Evolutionary conservation across 345 rosid genomes (phyloP), one percentile per base, ranked within the genome.

Genomic region (Stellera chamaejasme): DNA sequence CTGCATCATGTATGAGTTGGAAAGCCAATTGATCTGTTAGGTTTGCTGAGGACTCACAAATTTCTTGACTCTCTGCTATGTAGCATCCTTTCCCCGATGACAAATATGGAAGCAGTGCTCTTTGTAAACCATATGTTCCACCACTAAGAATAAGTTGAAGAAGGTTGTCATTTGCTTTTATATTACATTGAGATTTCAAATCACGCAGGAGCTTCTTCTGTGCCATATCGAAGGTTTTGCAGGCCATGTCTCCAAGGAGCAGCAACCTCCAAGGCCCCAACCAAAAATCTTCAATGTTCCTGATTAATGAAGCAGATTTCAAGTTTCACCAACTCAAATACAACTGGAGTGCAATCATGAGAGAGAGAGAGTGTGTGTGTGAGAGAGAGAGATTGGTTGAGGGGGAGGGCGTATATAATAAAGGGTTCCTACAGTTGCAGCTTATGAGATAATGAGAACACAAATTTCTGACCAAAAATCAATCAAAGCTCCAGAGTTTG

Each of bases 221-320:
- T 50, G 75, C 62, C 11, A 73, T 11, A 46, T 75, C 81, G 43
- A 82, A 60, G 55, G 47, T 67, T 54, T 71, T 64, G 66, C 66
- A 62, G 69, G 79, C 71, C 45, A 75, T 52, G 62, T 82, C 83
- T 75, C 94, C 91, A 8, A 82, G 72, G 70, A 93, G 84, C 69
- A 82, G 50, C 66, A 54, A 75, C 61, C 79, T 84, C 97, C 88
- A 89, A 16, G 89, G 74, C 54, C 99, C 99, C 54, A 89, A 75
- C 99, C 97, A 89, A 54, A 77, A 69, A 59, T 81, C 94, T 82
- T 93, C 97, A 49, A 87, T 60, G 63, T 75, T 76, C 77, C 97
- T 87, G 69, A 41, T 59, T 55, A 58, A 77, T 23, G 27, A 62
- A 49, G 61, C 68, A 15, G 44, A 55, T 32, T 32, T 32, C 39